These are phyloP conservation scores for Primulina tabacum DNA, from an alignment of 257 asterid genomes.

Conservation along the genomic window DNA sequence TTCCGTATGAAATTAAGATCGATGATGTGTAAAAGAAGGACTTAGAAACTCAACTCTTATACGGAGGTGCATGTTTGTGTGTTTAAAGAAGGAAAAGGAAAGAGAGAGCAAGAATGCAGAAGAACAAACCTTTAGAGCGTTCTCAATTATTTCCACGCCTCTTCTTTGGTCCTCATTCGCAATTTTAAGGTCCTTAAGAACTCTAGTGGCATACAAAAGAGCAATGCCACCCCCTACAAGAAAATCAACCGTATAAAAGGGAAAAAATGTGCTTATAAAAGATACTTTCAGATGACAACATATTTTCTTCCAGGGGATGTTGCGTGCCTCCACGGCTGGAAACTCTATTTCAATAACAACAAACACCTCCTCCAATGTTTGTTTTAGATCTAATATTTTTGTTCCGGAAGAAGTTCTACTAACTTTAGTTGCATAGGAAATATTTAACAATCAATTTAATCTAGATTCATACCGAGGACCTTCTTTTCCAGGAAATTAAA, in stretches of 20 bases:
- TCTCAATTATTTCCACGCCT: slow-evolving; percentile 76
- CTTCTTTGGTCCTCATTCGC: slow-evolving; percentile 68
- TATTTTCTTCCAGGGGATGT: slow-evolving; percentile 7
- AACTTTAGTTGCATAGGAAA: background rate
- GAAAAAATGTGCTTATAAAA: background rate
- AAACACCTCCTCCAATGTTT: background rate
- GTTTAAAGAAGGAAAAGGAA: background rate
- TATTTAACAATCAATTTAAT: too few species aligned
- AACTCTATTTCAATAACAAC: background rate
- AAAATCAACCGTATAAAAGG: background rate
- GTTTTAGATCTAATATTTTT: background rate
- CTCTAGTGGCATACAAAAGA: slow-evolving; percentile 70
- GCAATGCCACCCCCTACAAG: slow-evolving; percentile 87
- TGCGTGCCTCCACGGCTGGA: background rate
- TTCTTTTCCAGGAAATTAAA: too few species aligned
- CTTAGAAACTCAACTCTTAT: background rate
- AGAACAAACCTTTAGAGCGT: slow-evolving; percentile 71
- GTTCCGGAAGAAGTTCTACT: background rate
- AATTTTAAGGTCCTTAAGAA: slow-evolving; percentile 56
- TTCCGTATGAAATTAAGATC: background rate
- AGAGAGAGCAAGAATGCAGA: background rate
- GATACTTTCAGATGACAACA: slow-evolving; percentile 5
- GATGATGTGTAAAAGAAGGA: background rate
- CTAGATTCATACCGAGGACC: background rate
- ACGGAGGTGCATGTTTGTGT: background rate